A percentile compares a stretch with the other conserved stretches of the same genome.
These are phyloP conservation scores for Sphaerulina musiva DNA, from an alignment of 2,329 filamentous ascomycete genomes.

Conservation along the genomic window DNA sequence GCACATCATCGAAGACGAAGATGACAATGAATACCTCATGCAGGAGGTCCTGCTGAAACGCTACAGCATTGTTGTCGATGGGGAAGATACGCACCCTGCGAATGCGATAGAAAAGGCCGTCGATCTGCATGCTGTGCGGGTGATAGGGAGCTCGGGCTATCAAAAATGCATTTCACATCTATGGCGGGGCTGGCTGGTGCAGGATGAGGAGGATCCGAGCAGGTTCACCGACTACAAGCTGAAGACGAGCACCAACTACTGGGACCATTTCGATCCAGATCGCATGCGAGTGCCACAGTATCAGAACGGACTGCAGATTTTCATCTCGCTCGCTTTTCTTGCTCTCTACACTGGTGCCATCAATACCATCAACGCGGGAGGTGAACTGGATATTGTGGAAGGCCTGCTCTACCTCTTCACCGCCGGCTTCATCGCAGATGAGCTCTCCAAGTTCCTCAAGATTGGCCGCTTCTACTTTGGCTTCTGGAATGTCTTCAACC, in stretches of 20 bases:
- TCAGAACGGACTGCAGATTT: slow-evolving; percentile 82
- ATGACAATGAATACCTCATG: slow-evolving; percentile 70
- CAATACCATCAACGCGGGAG: slow-evolving; percentile 78
- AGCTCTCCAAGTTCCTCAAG: slow-evolving; percentile 84
- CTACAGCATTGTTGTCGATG: slow-evolving; percentile 73
- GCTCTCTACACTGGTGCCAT: slow-evolving; percentile 82
- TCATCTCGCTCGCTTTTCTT: slow-evolving; percentile 77
- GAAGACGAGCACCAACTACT: slow-evolving; percentile 70
- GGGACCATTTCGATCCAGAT: slow-evolving; percentile 82
- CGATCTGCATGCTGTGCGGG: slow-evolving; percentile 77
- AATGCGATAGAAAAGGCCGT: slow-evolving; percentile 93
- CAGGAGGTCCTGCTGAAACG: slow-evolving; percentile 77
- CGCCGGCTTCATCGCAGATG: slow-evolving; percentile 81
- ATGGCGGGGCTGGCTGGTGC: slow-evolving; percentile 94
- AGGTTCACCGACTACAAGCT: slow-evolving; percentile 82
- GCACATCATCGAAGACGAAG: slow-evolving; percentile 73
- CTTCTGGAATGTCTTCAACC: slow-evolving; percentile 97
- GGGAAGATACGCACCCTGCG: slow-evolving; percentile 63
- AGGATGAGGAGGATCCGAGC: slow-evolving; percentile 85
- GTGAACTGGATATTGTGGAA: slow-evolving; percentile 79
- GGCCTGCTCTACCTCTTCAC: slow-evolving; percentile 85
- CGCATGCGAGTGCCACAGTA: slow-evolving; percentile 89
- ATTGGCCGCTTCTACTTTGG: slow-evolving; percentile 84
- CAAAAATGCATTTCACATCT: slow-evolving; percentile 91
- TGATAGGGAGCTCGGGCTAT: slow-evolving; percentile 90